These are phyloP conservation scores for Phyllosticta citriasiana DNA, from an alignment of 2,329 filamentous ascomycete genomes.

Conservation along the genomic window DNA sequence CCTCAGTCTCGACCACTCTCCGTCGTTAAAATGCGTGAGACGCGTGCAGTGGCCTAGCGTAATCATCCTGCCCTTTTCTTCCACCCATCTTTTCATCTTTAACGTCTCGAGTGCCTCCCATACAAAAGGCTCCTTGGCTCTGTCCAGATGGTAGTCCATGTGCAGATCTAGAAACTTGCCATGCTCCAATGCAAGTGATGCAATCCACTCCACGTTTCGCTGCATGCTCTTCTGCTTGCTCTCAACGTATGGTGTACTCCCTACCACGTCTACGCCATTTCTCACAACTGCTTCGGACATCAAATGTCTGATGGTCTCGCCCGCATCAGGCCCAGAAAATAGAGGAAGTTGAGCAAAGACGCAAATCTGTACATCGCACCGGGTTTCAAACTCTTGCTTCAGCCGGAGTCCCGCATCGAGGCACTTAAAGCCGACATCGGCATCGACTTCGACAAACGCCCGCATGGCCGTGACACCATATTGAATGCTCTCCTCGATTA, in stretches of 20 bases:
- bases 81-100: constrained; percentile 40
- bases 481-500: constrained; percentile 54
- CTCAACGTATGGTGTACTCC: constrained; percentile 64
- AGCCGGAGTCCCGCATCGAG: constrained; percentile 48
- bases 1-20: constrained; percentile 42
- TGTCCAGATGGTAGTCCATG: constrained; percentile 58
- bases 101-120: constrained; percentile 46
- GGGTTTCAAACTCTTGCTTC: constrained; percentile 43
- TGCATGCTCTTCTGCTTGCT: constrained; percentile 36
- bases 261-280: constrained; percentile 47
- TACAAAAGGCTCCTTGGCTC: constrained; percentile 39
- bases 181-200: constrained; percentile 42
- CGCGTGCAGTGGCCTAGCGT: constrained; percentile 59
- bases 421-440: constrained; percentile 48
- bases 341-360: constrained; percentile 62
- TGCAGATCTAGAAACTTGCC: constrained; percentile 58
- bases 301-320: constrained; percentile 41
- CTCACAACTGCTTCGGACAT: constrained; percentile 37
- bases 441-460: constrained; percentile 62
- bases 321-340: constrained; percentile 45
- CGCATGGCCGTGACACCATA: constrained; percentile 60
- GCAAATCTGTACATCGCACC: constrained; percentile 55
- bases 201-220: constrained; percentile 54
- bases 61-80: constrained; percentile 20
- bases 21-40: constrained; percentile 44